Percentiles rank a stretch among this genome's conserved stretches.
These are phyloP conservation scores for Lachnellula cervina DNA, from an alignment of 2,329 filamentous ascomycete genomes.

Conservation along the genomic window DNA sequence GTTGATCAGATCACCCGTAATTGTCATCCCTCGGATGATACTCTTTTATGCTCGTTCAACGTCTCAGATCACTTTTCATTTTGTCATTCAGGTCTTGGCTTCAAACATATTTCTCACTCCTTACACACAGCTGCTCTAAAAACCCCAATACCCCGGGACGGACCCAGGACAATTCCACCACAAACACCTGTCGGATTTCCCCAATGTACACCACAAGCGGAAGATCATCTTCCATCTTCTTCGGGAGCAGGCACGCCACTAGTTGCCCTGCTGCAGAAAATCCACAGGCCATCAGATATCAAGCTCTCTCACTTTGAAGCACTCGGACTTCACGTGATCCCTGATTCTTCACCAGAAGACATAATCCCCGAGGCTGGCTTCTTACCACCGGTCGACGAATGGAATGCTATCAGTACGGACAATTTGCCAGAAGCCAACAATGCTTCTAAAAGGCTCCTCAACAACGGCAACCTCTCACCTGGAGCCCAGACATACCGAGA, in stretches of 20 bases:
- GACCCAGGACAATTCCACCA: conserved; percentile 21
- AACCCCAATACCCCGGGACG: conserved; percentile 11
- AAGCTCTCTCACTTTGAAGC: conserved; percentile 48
- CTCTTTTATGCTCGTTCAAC: no score
- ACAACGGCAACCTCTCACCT: conserved; percentile 50
- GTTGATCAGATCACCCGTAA: conserved; percentile 9
- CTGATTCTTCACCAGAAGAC: conserved; percentile 43
- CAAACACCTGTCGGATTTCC: conserved; percentile 27
- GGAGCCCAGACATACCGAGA: conserved; percentile 56
- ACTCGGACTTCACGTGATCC: conserved; percentile 51
- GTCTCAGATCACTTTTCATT: conserved; percentile 8
- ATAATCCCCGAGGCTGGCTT: conserved; percentile 50
- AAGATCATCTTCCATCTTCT: conserved; percentile 33
- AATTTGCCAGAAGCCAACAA: conserved; percentile 39
- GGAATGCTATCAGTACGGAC: conserved; percentile 33
- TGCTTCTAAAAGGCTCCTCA: conserved; percentile 44
- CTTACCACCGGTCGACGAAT: conserved; percentile 49
- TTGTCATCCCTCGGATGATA: background rate
- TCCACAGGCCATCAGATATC: conserved; percentile 49
- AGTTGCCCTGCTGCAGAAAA: conserved; percentile 46
- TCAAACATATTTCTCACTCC: conserved; percentile 14
- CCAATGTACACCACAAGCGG: conserved; percentile 30
- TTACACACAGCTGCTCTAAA: conserved; percentile 16
- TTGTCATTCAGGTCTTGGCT: conserved; percentile 5
- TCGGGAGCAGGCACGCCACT: conserved; percentile 35